Evolutionary conservation across 345 rosid genomes (phyloP).

Genomic region (Melaleuca quinquenervia): DNA sequence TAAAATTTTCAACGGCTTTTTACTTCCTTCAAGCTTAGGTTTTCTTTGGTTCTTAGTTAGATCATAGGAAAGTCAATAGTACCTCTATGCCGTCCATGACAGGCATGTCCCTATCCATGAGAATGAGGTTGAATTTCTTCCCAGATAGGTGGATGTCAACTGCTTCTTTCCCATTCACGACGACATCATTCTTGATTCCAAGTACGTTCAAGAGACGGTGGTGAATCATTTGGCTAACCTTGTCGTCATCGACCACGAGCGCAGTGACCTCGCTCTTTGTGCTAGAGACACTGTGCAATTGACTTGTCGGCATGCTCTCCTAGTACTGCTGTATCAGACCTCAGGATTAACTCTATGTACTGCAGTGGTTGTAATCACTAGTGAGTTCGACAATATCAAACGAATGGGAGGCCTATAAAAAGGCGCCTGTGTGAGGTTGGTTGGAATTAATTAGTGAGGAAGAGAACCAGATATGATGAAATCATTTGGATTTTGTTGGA

Average conservation of each 20-base stretch:
- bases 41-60: neutral
- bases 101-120: slow-evolving; percentile 95
- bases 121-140: slow-evolving; percentile 51
- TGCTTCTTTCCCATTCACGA: slow-evolving; percentile 61
- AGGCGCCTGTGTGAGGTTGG: neutral
- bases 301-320: neutral
- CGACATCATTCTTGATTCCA: slow-evolving; percentile 40
- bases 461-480: neutral
- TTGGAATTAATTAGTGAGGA: neutral
- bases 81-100: slow-evolving; percentile 82
- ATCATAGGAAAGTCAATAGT: neutral
- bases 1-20: neutral
- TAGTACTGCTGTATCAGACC: neutral
- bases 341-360: neutral
- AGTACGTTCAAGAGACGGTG: slow-evolving; percentile 34
- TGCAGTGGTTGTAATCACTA: neutral
- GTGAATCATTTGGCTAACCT: slow-evolving; percentile 37
- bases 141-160: slow-evolving; percentile 53
- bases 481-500: slow-evolving; percentile 12
- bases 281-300: neutral
- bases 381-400: neutral
- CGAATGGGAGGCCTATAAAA: neutral
- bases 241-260: slow-evolving; percentile 58
- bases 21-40: neutral
- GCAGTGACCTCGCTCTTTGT: slow-evolving; percentile 22